Base-by-base conservation (phyloP, 176 grass and related monocot genomes). In the Luzula sylvatica region DNA sequence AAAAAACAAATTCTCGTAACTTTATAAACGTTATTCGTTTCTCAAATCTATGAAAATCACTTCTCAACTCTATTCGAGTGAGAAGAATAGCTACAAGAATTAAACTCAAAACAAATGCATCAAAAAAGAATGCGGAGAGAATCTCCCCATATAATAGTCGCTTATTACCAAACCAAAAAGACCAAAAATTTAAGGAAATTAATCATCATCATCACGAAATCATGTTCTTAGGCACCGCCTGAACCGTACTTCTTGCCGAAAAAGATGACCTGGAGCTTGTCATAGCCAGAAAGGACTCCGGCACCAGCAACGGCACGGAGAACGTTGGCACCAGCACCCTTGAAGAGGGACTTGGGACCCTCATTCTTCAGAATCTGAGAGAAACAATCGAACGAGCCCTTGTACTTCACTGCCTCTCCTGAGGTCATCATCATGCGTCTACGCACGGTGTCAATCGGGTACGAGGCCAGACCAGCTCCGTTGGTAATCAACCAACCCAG, bases 361-460 rank as follows among this genome's bases (percentile, higher is more conserved):
- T 95, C 89, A 4, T 82, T 95, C 58, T 78, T 78, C 47, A 95
- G 62, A 16, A 95, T 95, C 52, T 95, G 89, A 16, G 41, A 11
- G 32, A 95, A 88, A 1, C 83, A 83, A 6, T 95, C 83, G 27
- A 95, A 3, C 3, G 89, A 95, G 73, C 76, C 83, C 57, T 85
- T 95, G 83, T 95, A 95, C 73, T 95, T 88, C 30, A 95, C 89
- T 0, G 80, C 80, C 38, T 88, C 89, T 42, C 89, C 89, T 7
- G 89, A 95, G 4, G 89, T 95, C 89, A 95, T 95, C 89, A 95
- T 95, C 89, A 95, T 95, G 46, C 89, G 71, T 85, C 89, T 95
- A 27, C 89, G 84, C 71, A 95, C 83, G 0, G 89, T 95, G 44
- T 95, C 89, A 20, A 88, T 75, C 19, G 89, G 89, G 69, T 95